phyloP scores from a whole-genome alignment of 805 yeast species.

The Kodamaea laetipori region DNA sequence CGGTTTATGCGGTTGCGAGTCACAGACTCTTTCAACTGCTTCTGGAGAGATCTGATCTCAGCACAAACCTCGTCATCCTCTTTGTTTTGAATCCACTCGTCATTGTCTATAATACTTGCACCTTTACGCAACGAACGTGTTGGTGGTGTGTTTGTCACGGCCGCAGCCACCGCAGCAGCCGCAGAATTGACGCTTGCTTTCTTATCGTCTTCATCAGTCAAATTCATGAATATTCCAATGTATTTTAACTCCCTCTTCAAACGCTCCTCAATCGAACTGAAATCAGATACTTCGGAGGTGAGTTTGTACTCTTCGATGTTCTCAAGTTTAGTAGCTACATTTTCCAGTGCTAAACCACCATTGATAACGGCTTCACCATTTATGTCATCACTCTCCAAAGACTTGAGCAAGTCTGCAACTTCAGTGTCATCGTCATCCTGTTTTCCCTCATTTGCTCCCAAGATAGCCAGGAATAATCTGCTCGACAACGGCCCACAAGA shows the following conservation, averaged over 20 bases:
- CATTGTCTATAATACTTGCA: conserved; percentile 49
- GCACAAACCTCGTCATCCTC: conserved; percentile 95
- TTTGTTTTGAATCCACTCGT: conserved; percentile 72
- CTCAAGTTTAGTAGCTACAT: conserved; percentile 39
- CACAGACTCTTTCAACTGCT: conserved; percentile 61
- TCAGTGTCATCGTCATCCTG: conserved; percentile 21
- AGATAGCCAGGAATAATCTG: conserved; percentile 77
- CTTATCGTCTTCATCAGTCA: conserved; percentile 40
- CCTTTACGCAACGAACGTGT: conserved; percentile 6
- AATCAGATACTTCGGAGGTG: conserved; percentile 60
- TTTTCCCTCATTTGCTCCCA: conserved; percentile 43
- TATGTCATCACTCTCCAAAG: conserved; percentile 17
- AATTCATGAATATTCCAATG: conserved; percentile 83
- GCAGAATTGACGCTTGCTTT: conserved; percentile 22
- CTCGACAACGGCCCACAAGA: conserved; percentile 92
- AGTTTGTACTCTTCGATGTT: conserved; percentile 39
- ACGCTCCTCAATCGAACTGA: conserved; percentile 81
- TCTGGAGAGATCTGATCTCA: conserved; percentile 75
- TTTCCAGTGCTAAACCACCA: conserved; percentile 27
- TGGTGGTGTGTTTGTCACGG: conserved; percentile 6
- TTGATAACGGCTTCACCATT: conserved; percentile 1
- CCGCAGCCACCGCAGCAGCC: conserved; percentile 26
- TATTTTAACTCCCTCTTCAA: conserved; percentile 83
- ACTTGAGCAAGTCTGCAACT: conserved; percentile 18
- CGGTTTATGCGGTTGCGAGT: conserved; percentile 68